These are phyloP conservation scores for Thalassiosira ordinaria DNA, from an alignment of 352 stramenopile species.

Conservation along the genomic window DNA sequence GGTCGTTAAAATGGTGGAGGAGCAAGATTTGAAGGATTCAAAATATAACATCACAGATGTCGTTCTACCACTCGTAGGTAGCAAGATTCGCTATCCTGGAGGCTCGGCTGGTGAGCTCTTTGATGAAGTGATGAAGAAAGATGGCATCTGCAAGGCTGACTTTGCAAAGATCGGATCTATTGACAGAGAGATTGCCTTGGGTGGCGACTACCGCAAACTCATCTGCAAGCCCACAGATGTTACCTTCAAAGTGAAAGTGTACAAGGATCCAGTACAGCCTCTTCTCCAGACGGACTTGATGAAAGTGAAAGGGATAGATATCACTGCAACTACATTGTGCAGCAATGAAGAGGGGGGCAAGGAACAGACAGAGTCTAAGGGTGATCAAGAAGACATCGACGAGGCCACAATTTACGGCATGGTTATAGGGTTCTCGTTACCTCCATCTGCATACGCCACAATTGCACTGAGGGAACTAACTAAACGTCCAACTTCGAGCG, in stretches of 20 bases:
- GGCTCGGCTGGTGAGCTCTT: constrained; percentile 85
- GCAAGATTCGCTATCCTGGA: constrained; percentile 89
- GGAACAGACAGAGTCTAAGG: constrained; percentile 9
- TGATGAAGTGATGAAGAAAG: constrained; percentile 69
- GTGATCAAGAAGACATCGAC: constrained; percentile 30
- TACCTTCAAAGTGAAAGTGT: constrained; percentile 91
- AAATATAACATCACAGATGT: constrained; percentile 93
- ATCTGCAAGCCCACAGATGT: constrained; percentile 91
- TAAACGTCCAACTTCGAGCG: constrained; percentile 86
- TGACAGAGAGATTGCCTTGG: constrained; percentile 90
- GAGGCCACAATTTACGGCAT: constrained; percentile 67
- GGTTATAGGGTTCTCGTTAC: constrained; percentile 85
- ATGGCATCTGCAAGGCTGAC: constrained; percentile 72
- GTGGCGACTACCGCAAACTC: constrained; percentile 93
- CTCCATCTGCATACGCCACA: constrained; percentile 93
- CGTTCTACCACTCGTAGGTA: constrained; percentile 94
- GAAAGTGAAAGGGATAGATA: constrained; percentile 78
- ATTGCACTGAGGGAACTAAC: constrained; percentile 95
- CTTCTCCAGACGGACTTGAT: constrained; percentile 94
- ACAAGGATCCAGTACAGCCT: constrained; percentile 91
- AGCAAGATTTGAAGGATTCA: constrained; percentile 88
- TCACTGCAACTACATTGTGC: constrained; percentile 45
- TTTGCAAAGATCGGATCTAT: constrained; percentile 81
- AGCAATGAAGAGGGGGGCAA: constrained; percentile 16
- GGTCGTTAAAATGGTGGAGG: constrained; percentile 87